Conservation (phyloP, 331 rosid genomes). For the Malus hybrid region DNA sequence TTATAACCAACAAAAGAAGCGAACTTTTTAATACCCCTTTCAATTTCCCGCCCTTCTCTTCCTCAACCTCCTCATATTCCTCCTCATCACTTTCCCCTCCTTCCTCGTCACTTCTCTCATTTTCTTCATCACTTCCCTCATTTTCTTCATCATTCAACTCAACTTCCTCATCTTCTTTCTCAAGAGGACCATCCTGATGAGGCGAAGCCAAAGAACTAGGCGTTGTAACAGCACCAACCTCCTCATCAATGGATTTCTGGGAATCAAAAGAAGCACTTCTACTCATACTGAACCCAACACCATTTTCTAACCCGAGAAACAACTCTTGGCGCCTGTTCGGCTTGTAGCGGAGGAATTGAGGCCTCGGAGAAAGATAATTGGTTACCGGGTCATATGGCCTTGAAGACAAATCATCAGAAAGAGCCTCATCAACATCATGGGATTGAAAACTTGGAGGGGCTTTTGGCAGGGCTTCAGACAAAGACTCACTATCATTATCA, state of each 20-base stretch:
- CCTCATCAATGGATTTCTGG: constrained; percentile 6
- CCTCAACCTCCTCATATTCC: constrained; percentile 17
- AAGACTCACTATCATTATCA: neutral
- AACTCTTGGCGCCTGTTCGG: constrained; percentile 29
- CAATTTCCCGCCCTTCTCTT: constrained; percentile 16
- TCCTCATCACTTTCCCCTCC: constrained; percentile 12
- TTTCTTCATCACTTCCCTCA: constrained; percentile 9
- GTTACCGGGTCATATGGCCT: constrained; percentile 35
- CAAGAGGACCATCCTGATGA: neutral
- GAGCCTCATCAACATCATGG: neutral
- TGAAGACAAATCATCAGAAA: neutral
- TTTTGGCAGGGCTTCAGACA: neutral
- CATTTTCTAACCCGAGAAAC: constrained; percentile 17
- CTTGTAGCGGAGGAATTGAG: constrained; percentile 33
- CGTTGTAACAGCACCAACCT: neutral
- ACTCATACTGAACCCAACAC: neutral
- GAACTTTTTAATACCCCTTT: constrained; percentile 18
- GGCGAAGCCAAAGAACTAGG: constrained; percentile 2
- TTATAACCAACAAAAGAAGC: constrained; percentile 9
- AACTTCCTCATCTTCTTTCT: constrained; percentile 6
- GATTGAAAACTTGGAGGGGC: neutral
- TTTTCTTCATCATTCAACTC: constrained; percentile 14
- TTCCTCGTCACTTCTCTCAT: neutral
- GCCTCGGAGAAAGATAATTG: constrained; percentile 41
- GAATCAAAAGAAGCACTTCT: constrained; percentile 14